phyloP scores from a whole-genome alignment of 495 filamentous ascomycete species.

The Achaetomiella virescens region DNA sequence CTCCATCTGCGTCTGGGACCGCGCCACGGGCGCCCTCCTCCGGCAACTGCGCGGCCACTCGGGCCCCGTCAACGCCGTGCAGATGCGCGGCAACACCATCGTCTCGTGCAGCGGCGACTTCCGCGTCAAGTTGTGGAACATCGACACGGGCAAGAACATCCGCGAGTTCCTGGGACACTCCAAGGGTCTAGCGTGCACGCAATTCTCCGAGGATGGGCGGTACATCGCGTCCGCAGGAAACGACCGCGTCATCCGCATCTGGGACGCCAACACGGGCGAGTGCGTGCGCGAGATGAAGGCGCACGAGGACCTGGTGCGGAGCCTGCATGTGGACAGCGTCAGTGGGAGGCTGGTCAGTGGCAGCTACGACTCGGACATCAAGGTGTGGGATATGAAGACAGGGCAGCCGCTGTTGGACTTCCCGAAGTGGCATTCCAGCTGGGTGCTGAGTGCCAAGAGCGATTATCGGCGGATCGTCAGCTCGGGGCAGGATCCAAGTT shows the following conservation, averaged over 20 bases:
- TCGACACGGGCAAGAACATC: conserved; percentile 74
- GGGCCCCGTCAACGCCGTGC: conserved; percentile 92
- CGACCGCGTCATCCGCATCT: conserved; percentile 87
- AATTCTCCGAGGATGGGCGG: conserved; percentile 86
- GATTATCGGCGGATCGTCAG: conserved; percentile 91
- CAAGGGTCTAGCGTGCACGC: conserved; percentile 88
- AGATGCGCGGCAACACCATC: conserved; percentile 83
- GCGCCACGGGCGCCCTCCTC: conserved; percentile 63
- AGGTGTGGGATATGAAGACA: conserved; percentile 77
- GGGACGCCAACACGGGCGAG: conserved; percentile 84
- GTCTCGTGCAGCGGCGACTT: conserved; percentile 92
- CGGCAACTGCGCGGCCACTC: conserved; percentile 74
- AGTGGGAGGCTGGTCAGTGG: conserved; percentile 82
- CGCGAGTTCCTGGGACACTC: conserved; percentile 82
- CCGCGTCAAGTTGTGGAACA: conserved; percentile 88
- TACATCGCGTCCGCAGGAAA: conserved; percentile 91
- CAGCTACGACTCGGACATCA: conserved; percentile 89
- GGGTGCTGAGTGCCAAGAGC: conserved; percentile 91
- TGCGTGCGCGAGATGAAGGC: conserved; percentile 69
- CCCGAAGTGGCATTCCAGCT: conserved; percentile 86
- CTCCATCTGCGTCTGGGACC: conserved; percentile 89
- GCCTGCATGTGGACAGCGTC: conserved; percentile 75
- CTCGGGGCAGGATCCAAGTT: conserved; percentile 90
- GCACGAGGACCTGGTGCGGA: conserved; percentile 76
- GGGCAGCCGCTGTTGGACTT: conserved; percentile 69